phyloP scores from a whole-genome alignment of 257 asterid species.

The Leptodermis oblonga region DNA sequence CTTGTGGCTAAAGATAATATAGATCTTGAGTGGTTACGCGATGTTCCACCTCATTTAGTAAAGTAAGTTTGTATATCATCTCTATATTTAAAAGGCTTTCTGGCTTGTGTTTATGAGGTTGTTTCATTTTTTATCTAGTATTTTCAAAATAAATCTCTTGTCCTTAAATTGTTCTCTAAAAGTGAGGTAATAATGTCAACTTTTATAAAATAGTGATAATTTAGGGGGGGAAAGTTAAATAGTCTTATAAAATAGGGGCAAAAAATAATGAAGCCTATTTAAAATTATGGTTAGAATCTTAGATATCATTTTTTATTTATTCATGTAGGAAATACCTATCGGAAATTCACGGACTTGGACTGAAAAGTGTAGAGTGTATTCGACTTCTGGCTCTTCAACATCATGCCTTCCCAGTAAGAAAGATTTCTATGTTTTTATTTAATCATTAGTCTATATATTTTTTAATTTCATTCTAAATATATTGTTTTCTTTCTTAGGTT shows the following conservation, averaged over 20 bases:
- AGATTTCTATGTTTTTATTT: background rate
- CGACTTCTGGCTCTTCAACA: slow-evolving; percentile 57
- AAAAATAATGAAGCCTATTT: too few relatives aligned
- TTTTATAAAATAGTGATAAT: too few relatives aligned
- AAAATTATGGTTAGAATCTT: too few relatives aligned
- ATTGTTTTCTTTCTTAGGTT: slow-evolving; percentile 33
- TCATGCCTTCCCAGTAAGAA: slow-evolving; percentile 64
- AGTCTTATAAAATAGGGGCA: too few relatives aligned
- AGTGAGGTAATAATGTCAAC: too few relatives aligned
- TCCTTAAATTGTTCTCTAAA: too few relatives aligned
- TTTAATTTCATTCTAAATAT: slow-evolving; percentile 1
- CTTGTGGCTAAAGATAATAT: slow-evolving; percentile 34
- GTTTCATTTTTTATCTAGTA: too few relatives aligned
- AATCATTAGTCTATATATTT: background rate
- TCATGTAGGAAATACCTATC: slow-evolving; percentile 45
- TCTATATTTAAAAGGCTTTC: too few relatives aligned
- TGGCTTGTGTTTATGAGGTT: too few relatives aligned
- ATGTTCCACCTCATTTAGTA: slow-evolving; percentile 44
- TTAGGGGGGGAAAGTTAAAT: too few relatives aligned
- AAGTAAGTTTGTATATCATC: slow-evolving; percentile 30
- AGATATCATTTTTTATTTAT: too few relatives aligned
- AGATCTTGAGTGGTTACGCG: slow-evolving; percentile 69
- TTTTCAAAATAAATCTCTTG: too few relatives aligned
- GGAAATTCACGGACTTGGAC: slow-evolving; percentile 49
- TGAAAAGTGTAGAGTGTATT: slow-evolving; percentile 70